These are phyloP conservation scores for Arthrobotrys musiformis DNA, from an alignment of 2,329 filamentous ascomycete genomes.

Conservation along the genomic window DNA sequence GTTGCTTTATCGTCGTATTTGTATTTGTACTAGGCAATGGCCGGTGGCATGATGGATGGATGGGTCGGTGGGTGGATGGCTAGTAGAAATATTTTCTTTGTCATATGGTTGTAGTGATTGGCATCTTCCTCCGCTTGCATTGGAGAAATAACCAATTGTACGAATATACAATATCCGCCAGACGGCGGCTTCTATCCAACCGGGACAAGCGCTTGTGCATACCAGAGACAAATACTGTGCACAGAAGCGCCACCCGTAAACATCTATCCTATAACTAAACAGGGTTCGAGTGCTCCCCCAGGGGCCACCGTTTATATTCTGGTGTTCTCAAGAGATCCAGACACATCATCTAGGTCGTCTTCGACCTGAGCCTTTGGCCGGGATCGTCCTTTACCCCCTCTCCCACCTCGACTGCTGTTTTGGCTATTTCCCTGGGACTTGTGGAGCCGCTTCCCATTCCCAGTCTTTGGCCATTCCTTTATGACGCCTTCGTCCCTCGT, in stretches of 20 bases:
- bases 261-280: too few species aligned
- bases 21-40: background rate
- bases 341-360: constrained; percentile 23
- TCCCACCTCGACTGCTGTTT: constrained; percentile 64
- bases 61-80: background rate
- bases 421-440: constrained; percentile 64
- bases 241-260: too few species aligned
- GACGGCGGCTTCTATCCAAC: background rate
- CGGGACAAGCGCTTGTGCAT: too few species aligned
- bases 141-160: background rate
- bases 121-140: background rate
- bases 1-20: background rate
- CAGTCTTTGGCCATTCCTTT: constrained; percentile 73
- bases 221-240: too few species aligned
- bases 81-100: background rate
- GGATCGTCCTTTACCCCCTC: constrained; percentile 56
- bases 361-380: background rate
- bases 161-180: background rate
- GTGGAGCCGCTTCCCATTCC: constrained; percentile 61
- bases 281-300: too few species aligned
- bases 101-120: background rate
- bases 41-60: too few species aligned
- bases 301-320: constrained; percentile 3
- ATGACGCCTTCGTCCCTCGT: constrained; percentile 76
- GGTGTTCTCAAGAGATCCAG: constrained; percentile 18